Conservation (phyloP, 23 red algal genomes). For the Cyanidiococcus yangmingshanensis region DNA sequence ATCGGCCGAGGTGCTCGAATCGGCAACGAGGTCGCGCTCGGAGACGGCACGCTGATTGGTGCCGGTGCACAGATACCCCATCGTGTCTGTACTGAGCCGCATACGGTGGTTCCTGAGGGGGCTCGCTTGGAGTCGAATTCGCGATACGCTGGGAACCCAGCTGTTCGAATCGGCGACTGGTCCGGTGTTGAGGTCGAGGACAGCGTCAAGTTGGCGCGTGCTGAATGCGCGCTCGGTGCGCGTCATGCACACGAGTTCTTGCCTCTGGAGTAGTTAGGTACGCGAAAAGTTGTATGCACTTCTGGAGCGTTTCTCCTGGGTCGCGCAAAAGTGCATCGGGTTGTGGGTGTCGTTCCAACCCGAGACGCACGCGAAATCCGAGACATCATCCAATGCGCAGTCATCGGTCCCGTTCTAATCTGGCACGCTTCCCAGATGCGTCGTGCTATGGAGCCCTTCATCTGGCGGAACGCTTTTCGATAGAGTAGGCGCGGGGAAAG, state of each 20-base stretch:
- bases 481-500: no score
- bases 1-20: not conserved
- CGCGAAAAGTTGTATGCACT: no score
- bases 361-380: no score
- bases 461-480: no score
- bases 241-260: slow-evolving; percentile 3
- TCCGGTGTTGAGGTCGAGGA: not conserved
- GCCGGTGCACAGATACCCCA: not conserved
- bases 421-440: no score
- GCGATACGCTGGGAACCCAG: slow-evolving; percentile 11
- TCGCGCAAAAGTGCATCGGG: no score
- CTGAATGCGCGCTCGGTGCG: not conserved
- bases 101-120: not conserved
- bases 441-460: no score
- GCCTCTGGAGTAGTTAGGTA: slow-evolving; percentile 7
- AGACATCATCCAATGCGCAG: no score
- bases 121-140: not conserved
- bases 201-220: not conserved
- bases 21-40: slow-evolving; percentile 18
- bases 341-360: no score
- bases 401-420: no score
- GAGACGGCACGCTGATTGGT: slow-evolving; percentile 1
- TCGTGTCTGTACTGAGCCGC: not conserved
- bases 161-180: not conserved
- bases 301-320: no score